phyloP scores from a whole-genome alignment of 164 flowering plant genomes.

The Chloranthus sessilifolius region DNA sequence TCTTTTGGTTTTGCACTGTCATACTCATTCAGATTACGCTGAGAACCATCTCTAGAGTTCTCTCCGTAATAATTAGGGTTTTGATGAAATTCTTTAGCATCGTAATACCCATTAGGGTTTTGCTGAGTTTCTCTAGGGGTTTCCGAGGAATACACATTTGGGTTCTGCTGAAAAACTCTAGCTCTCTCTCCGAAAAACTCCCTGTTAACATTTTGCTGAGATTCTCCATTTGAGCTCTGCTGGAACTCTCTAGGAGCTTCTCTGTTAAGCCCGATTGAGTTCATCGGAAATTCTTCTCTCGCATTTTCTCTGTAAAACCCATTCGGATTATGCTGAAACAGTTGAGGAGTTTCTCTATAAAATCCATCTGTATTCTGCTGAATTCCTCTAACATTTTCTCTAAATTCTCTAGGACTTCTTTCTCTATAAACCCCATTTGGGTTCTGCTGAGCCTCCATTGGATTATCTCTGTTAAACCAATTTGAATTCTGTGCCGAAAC shows the following conservation, averaged over 20 bases:
- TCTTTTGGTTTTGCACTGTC: no score
- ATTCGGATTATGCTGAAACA: no score
- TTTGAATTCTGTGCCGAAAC: conserved; percentile 14
- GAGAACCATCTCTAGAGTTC: conserved; percentile 3
- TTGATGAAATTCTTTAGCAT: conserved; percentile 5
- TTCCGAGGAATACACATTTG: not conserved
- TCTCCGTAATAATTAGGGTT: not conserved
- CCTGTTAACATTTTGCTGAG: no score
- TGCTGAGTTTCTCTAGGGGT: conserved; percentile 13
- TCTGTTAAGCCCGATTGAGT: not conserved
- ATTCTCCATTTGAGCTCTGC: conserved; percentile 17
- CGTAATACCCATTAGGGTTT: conserved; percentile 9
- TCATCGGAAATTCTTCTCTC: conserved; percentile 1
- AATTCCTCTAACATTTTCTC: no score
- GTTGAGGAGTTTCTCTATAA: no score
- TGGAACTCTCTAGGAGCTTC: conserved; percentile 6
- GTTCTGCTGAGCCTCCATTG: conserved; percentile 1
- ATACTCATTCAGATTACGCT: conserved; percentile 15
- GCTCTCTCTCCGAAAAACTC: conserved; percentile 5
- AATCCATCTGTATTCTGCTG: conserved; percentile 18
- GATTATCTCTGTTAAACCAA: conserved; percentile 7
- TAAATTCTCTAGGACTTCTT: not conserved
- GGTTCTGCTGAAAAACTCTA: conserved; percentile 1
- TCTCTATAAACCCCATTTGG: conserved; percentile 1
- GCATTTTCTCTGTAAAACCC: conserved; percentile 4